Evolutionary conservation across 768 basidiomycete species (phyloP).

Genomic region (Leccinum pellstonianum): DNA sequence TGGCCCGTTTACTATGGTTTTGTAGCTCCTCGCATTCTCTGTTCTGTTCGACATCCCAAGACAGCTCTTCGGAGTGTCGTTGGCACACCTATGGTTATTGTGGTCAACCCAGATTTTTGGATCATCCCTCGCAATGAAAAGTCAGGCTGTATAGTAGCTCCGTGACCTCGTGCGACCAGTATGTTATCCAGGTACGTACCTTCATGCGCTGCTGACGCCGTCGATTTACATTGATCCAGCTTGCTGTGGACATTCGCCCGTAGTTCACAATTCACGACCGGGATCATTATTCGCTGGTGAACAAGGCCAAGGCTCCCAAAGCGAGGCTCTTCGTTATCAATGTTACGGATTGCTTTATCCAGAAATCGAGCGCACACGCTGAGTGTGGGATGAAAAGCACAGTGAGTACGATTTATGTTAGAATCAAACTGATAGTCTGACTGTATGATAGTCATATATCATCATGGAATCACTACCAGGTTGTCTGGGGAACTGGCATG

Average conservation of each 20-base stretch:
- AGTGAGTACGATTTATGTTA: slow-evolving; percentile 35
- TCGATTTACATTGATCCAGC: slow-evolving; percentile 57
- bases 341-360: slow-evolving; percentile 90
- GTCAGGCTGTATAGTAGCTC: slow-evolving; percentile 80
- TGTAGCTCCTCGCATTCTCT: slow-evolving; percentile 66
- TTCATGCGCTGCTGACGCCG: neutral
- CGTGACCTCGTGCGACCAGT: slow-evolving; percentile 84
- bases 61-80: slow-evolving; percentile 58
- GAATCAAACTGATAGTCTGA: neutral
- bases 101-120: slow-evolving; percentile 91
- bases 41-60: slow-evolving; percentile 56
- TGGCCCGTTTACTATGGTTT: neutral
- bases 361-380: slow-evolving; percentile 74
- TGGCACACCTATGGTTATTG: slow-evolving; percentile 72
- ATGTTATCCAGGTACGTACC: slow-evolving; percentile 16
- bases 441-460: neutral
- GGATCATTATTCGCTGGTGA: slow-evolving; percentile 72
- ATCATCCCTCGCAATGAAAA: slow-evolving; percentile 73
- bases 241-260: slow-evolving; percentile 82
- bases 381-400: slow-evolving; percentile 54
- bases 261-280: slow-evolving; percentile 96
- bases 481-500: slow-evolving; percentile 1
- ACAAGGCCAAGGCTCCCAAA: slow-evolving; percentile 61
- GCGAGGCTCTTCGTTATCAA: slow-evolving; percentile 67
- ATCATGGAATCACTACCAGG: neutral